Evolutionary conservation across 306 rosid species (phyloP).

Genomic region (Inga laurina): DNA sequence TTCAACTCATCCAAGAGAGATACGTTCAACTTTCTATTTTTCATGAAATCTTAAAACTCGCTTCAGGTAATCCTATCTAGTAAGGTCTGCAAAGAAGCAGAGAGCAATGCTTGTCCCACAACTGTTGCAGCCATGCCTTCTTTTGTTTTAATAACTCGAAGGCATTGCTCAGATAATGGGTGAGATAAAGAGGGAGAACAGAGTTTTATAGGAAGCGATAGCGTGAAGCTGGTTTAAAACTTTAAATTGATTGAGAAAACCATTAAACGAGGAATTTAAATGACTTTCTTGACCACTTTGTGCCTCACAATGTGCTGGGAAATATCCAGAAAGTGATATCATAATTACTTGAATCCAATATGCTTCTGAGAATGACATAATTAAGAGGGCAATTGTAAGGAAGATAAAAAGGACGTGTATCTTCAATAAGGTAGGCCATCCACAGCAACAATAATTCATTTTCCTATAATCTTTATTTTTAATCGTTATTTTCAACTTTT

Average conservation of each 20-base stretch:
- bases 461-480: no score
- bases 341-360: no score
- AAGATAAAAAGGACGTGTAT: no score
- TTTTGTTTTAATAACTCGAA: not conserved
- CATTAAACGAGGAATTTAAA: not conserved
- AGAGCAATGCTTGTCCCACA: conserved; percentile 15
- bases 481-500: no score
- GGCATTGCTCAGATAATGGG: not conserved
- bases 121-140: not conserved
- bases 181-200: not conserved
- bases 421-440: no score
- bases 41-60: conserved; percentile 21
- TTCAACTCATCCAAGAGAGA: conserved; percentile 8
- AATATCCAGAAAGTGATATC: no score
- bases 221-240: not conserved
- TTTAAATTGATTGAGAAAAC: not conserved
- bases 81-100: conserved; percentile 11
- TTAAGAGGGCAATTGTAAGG: no score
- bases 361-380: no score
- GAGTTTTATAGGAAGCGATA: not conserved
- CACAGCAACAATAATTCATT: no score
- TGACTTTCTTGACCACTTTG: not conserved
- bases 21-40: conserved; percentile 1
- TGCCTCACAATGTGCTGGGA: no score
- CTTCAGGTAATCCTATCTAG: not conserved